These are phyloP conservation scores for Cryptococcus hybrid DNA, from an alignment of 1,284 basidiomycete genomes.

Conservation along the genomic window DNA sequence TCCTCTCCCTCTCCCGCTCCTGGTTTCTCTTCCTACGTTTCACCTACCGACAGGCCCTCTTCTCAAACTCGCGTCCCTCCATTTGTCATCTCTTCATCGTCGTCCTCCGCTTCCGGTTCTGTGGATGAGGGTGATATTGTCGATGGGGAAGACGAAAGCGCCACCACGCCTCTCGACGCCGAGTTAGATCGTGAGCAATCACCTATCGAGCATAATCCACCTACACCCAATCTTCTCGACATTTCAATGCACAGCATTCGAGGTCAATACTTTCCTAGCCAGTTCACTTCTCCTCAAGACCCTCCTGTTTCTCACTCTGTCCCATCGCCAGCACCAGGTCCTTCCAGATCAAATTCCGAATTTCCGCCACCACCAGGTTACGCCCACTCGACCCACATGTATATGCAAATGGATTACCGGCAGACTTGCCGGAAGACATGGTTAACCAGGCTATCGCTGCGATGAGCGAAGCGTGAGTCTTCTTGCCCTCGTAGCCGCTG, in stretches of 20 bases:
- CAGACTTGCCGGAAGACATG: slow-evolving; percentile 49
- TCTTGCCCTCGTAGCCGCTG: not conserved
- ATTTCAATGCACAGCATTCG: slow-evolving; percentile 53
- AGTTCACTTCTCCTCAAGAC: not conserved
- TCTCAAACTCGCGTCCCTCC: slow-evolving; percentile 35
- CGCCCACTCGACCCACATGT: slow-evolving; percentile 50
- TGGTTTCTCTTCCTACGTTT: slow-evolving; percentile 36
- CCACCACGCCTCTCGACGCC: slow-evolving; percentile 2
- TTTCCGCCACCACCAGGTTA: slow-evolving; percentile 46
- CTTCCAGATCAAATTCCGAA: not conserved
- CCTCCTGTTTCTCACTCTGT: not conserved
- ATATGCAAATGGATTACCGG: slow-evolving; percentile 48
- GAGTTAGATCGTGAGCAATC: slow-evolving; percentile 15
- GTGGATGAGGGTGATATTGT: not conserved
- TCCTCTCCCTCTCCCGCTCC: not conserved
- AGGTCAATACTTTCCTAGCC: slow-evolving; percentile 30
- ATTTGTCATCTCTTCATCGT: slow-evolving; percentile 8
- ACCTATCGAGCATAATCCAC: slow-evolving; percentile 54
- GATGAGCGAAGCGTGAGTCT: slow-evolving; percentile 27
- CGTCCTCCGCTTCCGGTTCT: not conserved
- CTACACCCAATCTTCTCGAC: slow-evolving; percentile 56
- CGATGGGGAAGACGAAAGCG: slow-evolving; percentile 1
- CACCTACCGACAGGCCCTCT: slow-evolving; percentile 45
- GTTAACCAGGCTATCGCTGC: slow-evolving; percentile 50
- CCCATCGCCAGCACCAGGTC: not conserved